Evolutionary conservation across 2,329 filamentous ascomycete species (phyloP), one percentile per base, ranked within the genome.

Genomic region (Hypoxylon sp.): DNA sequence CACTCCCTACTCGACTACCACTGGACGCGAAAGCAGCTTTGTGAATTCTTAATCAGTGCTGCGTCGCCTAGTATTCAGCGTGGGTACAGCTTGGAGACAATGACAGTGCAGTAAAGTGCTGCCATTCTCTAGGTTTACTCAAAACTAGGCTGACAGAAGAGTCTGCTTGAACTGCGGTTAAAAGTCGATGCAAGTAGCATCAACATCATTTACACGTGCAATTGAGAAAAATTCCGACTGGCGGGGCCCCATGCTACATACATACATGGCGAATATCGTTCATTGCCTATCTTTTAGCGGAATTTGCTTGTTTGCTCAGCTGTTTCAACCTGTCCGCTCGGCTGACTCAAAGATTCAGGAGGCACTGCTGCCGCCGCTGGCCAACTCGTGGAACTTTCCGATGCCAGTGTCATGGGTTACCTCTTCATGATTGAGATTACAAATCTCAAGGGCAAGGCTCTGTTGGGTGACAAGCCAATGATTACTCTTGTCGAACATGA

Each of bases 391-490:
- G 85, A 89, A 78, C 89, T 96, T 80, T 88, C 96, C 70, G 93
- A 93, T 71, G 96, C 94, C 70, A 84, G 88, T n/a, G 84, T 98
- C 48, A 81, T 97, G 63, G 95, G 93, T 73, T 98, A 92, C 81
- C 83, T 97, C 68, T 99, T 99, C 84, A 92, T 99, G 75, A 91
- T 98, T 78, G 95, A 98, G 80, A 91, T 99, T 70, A 91, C 93
- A 73, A 95, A 96, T 81, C 88, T 99, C 72, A 93, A 97, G 78
- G 96, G 96, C 72, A 89, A 93, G 73, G 91, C 93, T 68, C 96
- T 97, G 86, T 91, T 99, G 72, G 88, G 90, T 72, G 90, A 90
- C 59, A 79, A 81, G 49, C 93, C 93, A 9, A 90, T 94, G 54
- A 87, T 91, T 78, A 97, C 95, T 44, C 87, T 99, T 36, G 87